These are phyloP conservation scores for Globisporangium recalcitrans DNA, from an alignment of 352 stramenopile species.

Conservation along the genomic window DNA sequence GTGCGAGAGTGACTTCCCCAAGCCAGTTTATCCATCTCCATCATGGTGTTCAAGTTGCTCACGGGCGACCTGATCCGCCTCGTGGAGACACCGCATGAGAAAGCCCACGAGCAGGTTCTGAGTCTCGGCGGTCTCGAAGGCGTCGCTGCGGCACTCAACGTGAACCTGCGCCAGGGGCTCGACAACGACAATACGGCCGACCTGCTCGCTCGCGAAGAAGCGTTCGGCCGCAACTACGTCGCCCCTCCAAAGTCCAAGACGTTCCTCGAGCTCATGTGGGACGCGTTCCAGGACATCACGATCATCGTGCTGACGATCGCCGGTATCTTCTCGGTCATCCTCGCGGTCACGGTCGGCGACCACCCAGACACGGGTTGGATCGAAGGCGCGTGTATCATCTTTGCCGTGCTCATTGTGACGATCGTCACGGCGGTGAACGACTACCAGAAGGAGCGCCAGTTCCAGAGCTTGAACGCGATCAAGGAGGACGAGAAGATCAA, in stretches of 20 bases:
- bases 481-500: constrained; percentile 82
- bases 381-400: constrained; percentile 86
- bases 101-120: constrained; percentile 34
- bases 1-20: too few relatives aligned
- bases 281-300: constrained; percentile 88
- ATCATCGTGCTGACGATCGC: constrained; percentile 87
- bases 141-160: constrained; percentile 37
- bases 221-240: constrained; percentile 66
- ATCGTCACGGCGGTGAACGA: constrained; percentile 86
- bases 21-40: constrained; percentile 14
- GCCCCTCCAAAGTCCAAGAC: constrained; percentile 40
- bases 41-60: constrained; percentile 39
- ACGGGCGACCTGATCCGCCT: constrained; percentile 59
- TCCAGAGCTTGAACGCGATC: constrained; percentile 71
- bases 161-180: constrained; percentile 43
- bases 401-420: constrained; percentile 85
- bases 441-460: constrained; percentile 90
- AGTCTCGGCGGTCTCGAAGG: constrained; percentile 44
- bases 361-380: constrained; percentile 71
- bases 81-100: constrained; percentile 58
- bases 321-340: constrained; percentile 75
- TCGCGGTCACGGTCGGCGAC: constrained; percentile 50
- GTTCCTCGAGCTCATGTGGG: constrained; percentile 82
- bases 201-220: constrained; percentile 32
- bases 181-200: constrained; percentile 36